These are phyloP conservation scores for Moricandia arvensis DNA, from an alignment of 345 rosid genomes.

Conservation along the genomic window DNA sequence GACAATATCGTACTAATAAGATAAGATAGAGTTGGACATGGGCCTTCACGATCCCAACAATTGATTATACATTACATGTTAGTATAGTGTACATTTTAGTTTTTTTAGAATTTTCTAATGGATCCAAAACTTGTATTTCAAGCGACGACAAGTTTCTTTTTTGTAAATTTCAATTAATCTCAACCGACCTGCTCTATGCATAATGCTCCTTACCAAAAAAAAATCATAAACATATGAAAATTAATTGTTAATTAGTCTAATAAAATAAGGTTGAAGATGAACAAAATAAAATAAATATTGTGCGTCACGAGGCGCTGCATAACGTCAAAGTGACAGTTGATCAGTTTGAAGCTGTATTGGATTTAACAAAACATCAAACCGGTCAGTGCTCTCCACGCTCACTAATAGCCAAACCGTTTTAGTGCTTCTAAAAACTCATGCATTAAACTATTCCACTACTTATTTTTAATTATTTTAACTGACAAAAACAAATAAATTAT, in stretches of 20 bases:
- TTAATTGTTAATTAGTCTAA: neutral
- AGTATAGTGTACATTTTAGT: neutral
- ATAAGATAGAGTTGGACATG: too few species aligned
- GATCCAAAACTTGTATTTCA: constrained; percentile 16
- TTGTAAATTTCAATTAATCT: neutral
- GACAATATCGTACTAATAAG: too few species aligned
- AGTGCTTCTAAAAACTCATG: constrained; percentile 9
- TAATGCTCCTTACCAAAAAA: neutral
- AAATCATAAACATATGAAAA: neutral
- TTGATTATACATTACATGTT: neutral
- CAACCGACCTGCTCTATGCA: neutral
- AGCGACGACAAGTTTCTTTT: constrained; percentile 5
- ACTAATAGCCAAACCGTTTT: constrained; percentile 22
- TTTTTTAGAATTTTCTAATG: neutral
- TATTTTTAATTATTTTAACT: neutral
- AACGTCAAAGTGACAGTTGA: constrained; percentile 32
- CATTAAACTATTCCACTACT: constrained; percentile 7
- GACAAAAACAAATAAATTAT: neutral
- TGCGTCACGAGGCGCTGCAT: constrained; percentile 26
- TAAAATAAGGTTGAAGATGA: neutral
- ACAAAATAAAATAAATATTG: neutral
- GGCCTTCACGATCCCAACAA: too few species aligned
- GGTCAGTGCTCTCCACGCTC: constrained; percentile 21
- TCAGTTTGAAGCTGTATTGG: constrained; percentile 25
- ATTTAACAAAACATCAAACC: neutral